Evolutionary conservation across 768 basidiomycete genomes (phyloP).

Genomic region (Amyloporia xantha): DNA sequence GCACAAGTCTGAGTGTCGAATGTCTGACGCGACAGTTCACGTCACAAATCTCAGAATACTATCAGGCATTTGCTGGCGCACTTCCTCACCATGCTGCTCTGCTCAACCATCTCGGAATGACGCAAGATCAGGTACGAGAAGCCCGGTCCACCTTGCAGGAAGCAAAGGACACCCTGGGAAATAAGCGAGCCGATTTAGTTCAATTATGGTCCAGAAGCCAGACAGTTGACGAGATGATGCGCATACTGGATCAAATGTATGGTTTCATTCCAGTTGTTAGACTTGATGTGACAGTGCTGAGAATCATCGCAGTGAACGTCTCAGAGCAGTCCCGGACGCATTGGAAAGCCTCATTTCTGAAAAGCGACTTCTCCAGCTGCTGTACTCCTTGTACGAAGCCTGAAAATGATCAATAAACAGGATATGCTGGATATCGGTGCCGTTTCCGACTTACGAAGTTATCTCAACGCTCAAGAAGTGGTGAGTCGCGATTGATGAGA

Average conservation of each 20-base stretch:
- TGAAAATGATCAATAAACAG: conserved; percentile 85
- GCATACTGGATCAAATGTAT: conserved; percentile 90
- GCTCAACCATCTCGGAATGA: conserved; percentile 59
- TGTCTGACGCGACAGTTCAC: no score
- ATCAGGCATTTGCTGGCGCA: conserved; percentile 91
- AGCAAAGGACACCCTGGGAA: conserved; percentile 72
- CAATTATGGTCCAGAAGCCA: conserved; percentile 88
- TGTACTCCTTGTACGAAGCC: conserved; percentile 74
- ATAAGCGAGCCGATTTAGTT: conserved; percentile 81
- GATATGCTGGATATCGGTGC: conserved; percentile 98
- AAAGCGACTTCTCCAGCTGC: conserved; percentile 90
- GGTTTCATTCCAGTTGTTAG: conserved; percentile 22
- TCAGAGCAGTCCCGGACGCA: conserved; percentile 86
- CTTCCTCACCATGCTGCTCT: conserved; percentile 85
- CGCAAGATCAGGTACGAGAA: conserved; percentile 68
- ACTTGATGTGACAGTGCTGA: not conserved
- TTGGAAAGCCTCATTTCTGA: conserved; percentile 94
- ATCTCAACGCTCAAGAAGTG: conserved; percentile 80
- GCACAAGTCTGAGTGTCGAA: not conserved
- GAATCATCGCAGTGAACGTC: conserved; percentile 69
- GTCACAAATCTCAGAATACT: conserved; percentile 85
- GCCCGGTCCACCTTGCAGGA: conserved; percentile 69
- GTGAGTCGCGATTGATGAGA: conserved; percentile 37
- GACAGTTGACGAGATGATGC: conserved; percentile 92
- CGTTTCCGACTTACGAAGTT: conserved; percentile 78